Percentiles rank a stretch among this genome's conserved stretches.
Evolutionary conservation across 257 asterid species (phyloP).

Genomic region (Coffea eugenioides): DNA sequence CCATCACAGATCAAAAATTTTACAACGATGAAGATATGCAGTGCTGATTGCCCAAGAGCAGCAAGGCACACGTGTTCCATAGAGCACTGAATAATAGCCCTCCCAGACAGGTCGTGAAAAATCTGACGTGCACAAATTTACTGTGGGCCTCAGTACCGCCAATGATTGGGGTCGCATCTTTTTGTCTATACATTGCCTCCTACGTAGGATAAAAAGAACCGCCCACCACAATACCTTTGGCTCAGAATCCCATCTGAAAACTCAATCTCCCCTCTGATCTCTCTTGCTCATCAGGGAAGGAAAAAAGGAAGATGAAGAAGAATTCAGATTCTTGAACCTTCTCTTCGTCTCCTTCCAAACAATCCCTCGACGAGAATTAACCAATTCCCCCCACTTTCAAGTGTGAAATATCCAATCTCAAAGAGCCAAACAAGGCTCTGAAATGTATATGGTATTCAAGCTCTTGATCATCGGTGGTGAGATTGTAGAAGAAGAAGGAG

Average conservation of each 20-base stretch:
- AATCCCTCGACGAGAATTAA: neutral
- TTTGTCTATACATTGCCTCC: slow-evolving; percentile 25
- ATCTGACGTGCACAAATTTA: slow-evolving; percentile 22
- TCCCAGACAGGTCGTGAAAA: neutral
- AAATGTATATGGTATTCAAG: slow-evolving; percentile 78
- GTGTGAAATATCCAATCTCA: neutral
- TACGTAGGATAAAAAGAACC: slow-evolving; percentile 1
- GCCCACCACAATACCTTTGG: neutral
- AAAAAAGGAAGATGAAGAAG: neutral
- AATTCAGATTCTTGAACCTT: slow-evolving; percentile 28
- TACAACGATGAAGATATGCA: neutral
- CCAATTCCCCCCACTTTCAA: no score
- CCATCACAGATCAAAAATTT: no score
- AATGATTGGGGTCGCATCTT: slow-evolving; percentile 48
- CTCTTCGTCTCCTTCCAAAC: slow-evolving; percentile 8
- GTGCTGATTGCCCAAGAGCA: neutral
- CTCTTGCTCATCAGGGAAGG: neutral
- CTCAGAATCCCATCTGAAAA: slow-evolving; percentile 15
- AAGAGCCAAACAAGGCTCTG: slow-evolving; percentile 49
- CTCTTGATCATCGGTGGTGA: slow-evolving; percentile 74
- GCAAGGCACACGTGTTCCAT: neutral
- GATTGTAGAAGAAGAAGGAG: slow-evolving; percentile 75
- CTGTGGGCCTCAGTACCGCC: slow-evolving; percentile 34
- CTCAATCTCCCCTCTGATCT: neutral
- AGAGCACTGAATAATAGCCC: neutral